Evolutionary conservation across 2,329 filamentous ascomycete species (phyloP), one percentile per base, ranked within the genome.

Genomic region (Pseudogymnoascus sp.): DNA sequence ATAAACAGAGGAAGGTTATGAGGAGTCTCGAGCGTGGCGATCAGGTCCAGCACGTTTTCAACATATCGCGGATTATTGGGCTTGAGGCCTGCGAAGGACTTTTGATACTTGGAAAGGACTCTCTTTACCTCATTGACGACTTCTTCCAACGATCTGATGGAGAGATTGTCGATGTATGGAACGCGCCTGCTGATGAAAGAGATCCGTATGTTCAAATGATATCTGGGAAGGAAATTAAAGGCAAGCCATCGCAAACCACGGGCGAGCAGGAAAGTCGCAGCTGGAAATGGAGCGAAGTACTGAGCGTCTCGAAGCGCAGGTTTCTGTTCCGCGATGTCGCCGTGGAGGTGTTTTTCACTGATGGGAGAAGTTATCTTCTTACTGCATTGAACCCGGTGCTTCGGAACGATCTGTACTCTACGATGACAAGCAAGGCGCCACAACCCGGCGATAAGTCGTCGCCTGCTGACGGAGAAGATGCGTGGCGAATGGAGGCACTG

Each of bases 1-100:
- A 99, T 74, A 97, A 97, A 77, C 97, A 99, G 70, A 85, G 95
- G 47, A 97, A 97, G 74, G 93, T 99, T 47, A 95, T 97, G 91
- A 85, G 94, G 59, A 93, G 91, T 65, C 80, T 99, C 9, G 88
- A 96, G 67, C 88, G 89, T 11, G 92, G 92, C 4, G 94, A 99
- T 69, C 85, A 92, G 61, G 93, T 99, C 1, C 90, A 97, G 72
- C 89, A 90, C 61, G 91, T 97, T 1, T 96, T 91, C 79, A 99
- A 99, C 68, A 87, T 97, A 58, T 97, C 94, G 14, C 87, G 94
- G 9, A 93, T 99, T 60, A 87, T 96, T 33, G 94, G 94, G 8
- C 80, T 99, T 3, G 94, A 99, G 71, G 92, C 92, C 7, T 91
- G 90, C 64, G 95, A 99, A 72, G 94, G 94, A 6, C 86, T 99